Evolutionary conservation across 78 protist genomes (phyloP).

Genomic region (Dictyostelium discoideum): DNA sequence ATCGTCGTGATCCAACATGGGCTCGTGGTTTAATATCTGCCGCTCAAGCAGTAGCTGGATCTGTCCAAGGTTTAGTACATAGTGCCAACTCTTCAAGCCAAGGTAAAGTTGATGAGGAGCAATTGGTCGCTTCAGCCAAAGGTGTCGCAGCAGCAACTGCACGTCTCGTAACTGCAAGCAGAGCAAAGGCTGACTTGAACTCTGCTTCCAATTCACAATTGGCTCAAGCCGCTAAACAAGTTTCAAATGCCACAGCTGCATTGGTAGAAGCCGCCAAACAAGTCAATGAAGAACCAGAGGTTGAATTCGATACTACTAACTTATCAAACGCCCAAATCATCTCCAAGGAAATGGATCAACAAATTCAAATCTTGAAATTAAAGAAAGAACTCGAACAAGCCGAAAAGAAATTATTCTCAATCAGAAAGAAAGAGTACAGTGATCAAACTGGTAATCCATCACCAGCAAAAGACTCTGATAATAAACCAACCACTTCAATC

Average conservation of each 20-base stretch:
- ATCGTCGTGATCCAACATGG: conserved; percentile 87
- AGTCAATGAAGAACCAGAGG: conserved; percentile 18
- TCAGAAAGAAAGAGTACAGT: conserved; percentile 73
- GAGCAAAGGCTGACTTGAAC: conserved; percentile 81
- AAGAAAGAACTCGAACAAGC: conserved; percentile 80
- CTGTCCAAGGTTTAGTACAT: conserved; percentile 71
- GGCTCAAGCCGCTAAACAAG: conserved; percentile 73
- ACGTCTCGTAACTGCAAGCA: conserved; percentile 63
- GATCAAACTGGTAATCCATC: conserved; percentile 22
- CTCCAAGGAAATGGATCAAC: conserved; percentile 82
- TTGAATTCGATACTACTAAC: conserved; percentile 22
- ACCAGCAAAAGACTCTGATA: conserved; percentile 5
- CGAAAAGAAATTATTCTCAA: conserved; percentile 63
- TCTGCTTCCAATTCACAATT: conserved; percentile 67
- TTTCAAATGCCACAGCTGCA: conserved; percentile 65
- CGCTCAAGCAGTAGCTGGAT: conserved; percentile 84
- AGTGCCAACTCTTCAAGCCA: conserved; percentile 68
- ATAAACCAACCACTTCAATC: conserved; percentile 5
- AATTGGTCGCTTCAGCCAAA: conserved; percentile 80
- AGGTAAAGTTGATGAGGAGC: conserved; percentile 71
- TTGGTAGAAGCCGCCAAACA: conserved; percentile 82
- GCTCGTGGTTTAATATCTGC: conserved; percentile 86
- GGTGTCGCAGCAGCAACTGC: conserved; percentile 83
- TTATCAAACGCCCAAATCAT: conserved; percentile 40
- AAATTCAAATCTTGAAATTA: conserved; percentile 63